These are phyloP conservation scores for Exutisphaerella laricina DNA, from an alignment of 2,329 filamentous ascomycete genomes.

Conservation along the genomic window DNA sequence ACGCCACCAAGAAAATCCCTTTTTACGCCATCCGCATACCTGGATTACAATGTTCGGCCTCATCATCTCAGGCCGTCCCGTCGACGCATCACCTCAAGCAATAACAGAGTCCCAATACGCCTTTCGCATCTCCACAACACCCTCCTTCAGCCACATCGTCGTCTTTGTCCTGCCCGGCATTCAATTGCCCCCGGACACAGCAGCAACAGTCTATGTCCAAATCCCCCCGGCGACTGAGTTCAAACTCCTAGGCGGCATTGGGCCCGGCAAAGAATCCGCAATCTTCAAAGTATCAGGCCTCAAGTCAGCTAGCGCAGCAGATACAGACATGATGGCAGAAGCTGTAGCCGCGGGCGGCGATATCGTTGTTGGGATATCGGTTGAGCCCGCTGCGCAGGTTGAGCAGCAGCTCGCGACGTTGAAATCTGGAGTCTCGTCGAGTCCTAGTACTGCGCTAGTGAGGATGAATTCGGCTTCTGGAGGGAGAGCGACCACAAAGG, in stretches of 20 bases:
- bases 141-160: constrained; percentile 66
- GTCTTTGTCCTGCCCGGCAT: constrained; percentile 82
- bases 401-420: constrained; percentile 61
- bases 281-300: constrained; percentile 69
- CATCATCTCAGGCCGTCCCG: constrained; percentile 55
- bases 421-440: constrained; percentile 33
- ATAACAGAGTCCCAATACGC: constrained; percentile 58
- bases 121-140: constrained; percentile 57
- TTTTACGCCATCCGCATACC: background rate
- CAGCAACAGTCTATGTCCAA: constrained; percentile 85
- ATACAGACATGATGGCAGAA: constrained; percentile 36
- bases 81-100: constrained; percentile 52
- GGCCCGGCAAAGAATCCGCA: constrained; percentile 82
- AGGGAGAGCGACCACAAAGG: constrained; percentile 57
- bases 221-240: constrained; percentile 59
- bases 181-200: constrained; percentile 65
- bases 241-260: constrained; percentile 81
- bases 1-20: too few relatives aligned
- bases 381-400: constrained; percentile 72
- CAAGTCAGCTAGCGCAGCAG: constrained; percentile 36
- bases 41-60: constrained; percentile 53
- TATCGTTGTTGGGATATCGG: constrained; percentile 73
- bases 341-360: constrained; percentile 34
- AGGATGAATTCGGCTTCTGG: constrained; percentile 19
- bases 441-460: constrained; percentile 33